These are phyloP conservation scores for Gleditsia sinensis DNA, from an alignment of 306 rosid genomes.

Conservation along the genomic window DNA sequence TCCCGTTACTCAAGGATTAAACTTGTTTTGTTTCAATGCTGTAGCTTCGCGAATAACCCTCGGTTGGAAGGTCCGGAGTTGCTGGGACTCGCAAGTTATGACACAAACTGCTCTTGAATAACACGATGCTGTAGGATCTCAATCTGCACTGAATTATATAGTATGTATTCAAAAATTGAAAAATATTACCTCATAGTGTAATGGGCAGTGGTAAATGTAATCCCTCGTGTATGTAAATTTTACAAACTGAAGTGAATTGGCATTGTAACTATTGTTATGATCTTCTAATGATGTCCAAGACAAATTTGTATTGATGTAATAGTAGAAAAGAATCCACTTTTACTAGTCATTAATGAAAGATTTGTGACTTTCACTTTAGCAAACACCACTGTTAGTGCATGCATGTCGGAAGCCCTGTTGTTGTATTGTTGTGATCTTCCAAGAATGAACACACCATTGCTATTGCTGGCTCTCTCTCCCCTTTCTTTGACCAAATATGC, in stretches of 20 bases:
- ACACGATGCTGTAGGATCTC: conserved; percentile 40
- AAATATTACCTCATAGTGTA: conserved; percentile 50
- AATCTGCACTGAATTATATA: conserved; percentile 43
- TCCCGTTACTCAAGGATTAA: conserved; percentile 17
- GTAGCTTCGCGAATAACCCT: conserved; percentile 88
- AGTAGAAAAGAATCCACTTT: conserved; percentile 40
- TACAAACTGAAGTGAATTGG: conserved; percentile 48
- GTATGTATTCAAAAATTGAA: conserved; percentile 43
- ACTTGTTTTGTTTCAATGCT: conserved; percentile 37
- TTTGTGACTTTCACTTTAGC: background rate
- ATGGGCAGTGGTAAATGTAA: conserved; percentile 56
- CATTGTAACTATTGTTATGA: conserved; percentile 42
- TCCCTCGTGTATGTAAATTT: conserved; percentile 63
- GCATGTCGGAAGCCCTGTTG: background rate
- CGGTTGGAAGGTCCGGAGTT: conserved; percentile 94
- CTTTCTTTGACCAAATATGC: too few relatives aligned
- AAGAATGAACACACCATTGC: too few relatives aligned
- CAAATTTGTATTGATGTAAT: conserved; percentile 56
- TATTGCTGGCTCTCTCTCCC: too few relatives aligned
- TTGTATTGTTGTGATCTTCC: background rate
- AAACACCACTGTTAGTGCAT: background rate
- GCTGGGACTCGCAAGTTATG: conserved; percentile 91
- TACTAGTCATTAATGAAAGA: conserved; percentile 25
- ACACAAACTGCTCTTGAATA: conserved; percentile 85
- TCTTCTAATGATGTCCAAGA: conserved; percentile 39